Conservation (phyloP, 2,329 filamentous ascomycete species). For the Ceratocystiopsis minuta region DNA sequence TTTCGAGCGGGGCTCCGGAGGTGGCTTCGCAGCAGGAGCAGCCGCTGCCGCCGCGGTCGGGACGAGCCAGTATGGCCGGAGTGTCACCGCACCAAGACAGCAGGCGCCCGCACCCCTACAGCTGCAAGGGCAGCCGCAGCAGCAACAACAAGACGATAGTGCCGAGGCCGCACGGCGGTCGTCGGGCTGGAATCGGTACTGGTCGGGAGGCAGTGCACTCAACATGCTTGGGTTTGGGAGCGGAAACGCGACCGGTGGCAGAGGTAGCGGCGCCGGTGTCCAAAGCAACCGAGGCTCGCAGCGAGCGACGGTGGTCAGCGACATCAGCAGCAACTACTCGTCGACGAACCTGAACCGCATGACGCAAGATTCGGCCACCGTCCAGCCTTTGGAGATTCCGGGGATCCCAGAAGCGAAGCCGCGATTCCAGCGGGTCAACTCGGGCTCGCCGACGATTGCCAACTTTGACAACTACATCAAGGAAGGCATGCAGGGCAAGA, state of each 20-base stretch:
- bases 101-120: conserved; percentile 2
- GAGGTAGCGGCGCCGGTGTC: too few species aligned
- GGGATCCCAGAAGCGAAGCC: conserved; percentile 32
- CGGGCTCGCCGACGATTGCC: conserved; percentile 51
- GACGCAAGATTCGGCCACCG: conserved; percentile 49
- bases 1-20: conserved; percentile 14
- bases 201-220: conserved; percentile 53
- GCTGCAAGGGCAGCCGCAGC: neutral
- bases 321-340: conserved; percentile 20
- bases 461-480: conserved; percentile 32
- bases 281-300: conserved; percentile 13
- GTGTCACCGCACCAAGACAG: conserved; percentile 8
- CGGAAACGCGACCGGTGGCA: conserved; percentile 16
- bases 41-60: neutral
- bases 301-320: conserved; percentile 34
- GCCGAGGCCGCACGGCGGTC: conserved; percentile 32
- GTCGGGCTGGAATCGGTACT: conserved; percentile 63
- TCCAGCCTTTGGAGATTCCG: conserved; percentile 48
- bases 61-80: conserved; percentile 2
- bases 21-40: conserved; percentile 1
- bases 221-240: conserved; percentile 42
- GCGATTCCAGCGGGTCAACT: conserved; percentile 46
- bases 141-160: conserved; percentile 13
- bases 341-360: conserved; percentile 23
- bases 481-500: conserved; percentile 41